Evolutionary conservation across 345 rosid genomes (phyloP).

Genomic region (Boechera retrofracta): DNA sequence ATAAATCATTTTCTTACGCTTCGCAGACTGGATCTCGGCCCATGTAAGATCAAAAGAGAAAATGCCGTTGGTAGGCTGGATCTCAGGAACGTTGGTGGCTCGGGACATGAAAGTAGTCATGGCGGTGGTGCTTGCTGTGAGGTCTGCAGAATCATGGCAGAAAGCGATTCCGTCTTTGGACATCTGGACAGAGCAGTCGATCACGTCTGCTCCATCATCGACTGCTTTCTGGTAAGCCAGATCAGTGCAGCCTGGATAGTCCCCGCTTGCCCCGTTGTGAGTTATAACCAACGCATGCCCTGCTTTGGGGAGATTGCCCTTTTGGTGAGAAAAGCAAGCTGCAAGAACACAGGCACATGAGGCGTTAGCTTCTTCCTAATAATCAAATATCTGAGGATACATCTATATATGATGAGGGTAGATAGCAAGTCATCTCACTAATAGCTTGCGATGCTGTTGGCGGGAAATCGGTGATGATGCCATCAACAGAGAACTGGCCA

Average conservation of each 20-base stretch:
- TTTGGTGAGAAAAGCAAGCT: constrained; percentile 65
- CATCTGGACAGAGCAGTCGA: constrained; percentile 87
- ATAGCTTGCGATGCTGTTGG: constrained; percentile 74
- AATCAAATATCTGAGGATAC: not conserved
- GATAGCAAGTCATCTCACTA: constrained; percentile 50
- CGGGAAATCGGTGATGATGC: constrained; percentile 82
- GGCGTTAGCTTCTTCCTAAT: constrained; percentile 19
- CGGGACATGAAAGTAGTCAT: constrained; percentile 57
- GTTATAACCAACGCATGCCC: constrained; percentile 60
- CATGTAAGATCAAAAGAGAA: constrained; percentile 88
- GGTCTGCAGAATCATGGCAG: constrained; percentile 69
- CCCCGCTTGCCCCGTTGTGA: constrained; percentile 90
- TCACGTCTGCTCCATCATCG: constrained; percentile 74
- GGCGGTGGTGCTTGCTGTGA: constrained; percentile 67
- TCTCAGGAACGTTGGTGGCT: constrained; percentile 60
- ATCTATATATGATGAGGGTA: not conserved
- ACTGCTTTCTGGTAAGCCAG: constrained; percentile 82
- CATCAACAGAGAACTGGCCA: constrained; percentile 71
- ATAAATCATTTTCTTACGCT: constrained; percentile 54
- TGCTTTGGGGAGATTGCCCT: constrained; percentile 37
- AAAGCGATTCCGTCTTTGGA: constrained; percentile 80
- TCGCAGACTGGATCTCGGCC: constrained; percentile 78
- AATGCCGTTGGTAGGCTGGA: constrained; percentile 67
- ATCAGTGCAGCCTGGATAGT: constrained; percentile 80
- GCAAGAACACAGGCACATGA: constrained; percentile 33